These are phyloP conservation scores for Saturnispora mendoncae DNA, from an alignment of 805 yeast genomes.

Conservation along the genomic window DNA sequence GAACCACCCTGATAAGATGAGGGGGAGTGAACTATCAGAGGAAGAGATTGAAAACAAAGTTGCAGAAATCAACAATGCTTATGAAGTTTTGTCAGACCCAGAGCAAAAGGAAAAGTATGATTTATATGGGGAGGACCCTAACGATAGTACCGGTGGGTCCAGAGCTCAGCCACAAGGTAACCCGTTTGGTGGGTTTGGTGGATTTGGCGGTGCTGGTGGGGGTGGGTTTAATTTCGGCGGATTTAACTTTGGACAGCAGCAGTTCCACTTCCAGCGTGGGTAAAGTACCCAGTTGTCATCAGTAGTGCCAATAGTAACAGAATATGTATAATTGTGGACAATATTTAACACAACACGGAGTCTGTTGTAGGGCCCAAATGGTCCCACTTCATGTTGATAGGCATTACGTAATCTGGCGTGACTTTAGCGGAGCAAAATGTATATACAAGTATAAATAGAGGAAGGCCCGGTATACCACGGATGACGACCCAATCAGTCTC, in stretches of 20 bases:
- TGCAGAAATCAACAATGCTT: conserved; percentile 90
- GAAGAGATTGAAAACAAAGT: conserved; percentile 73
- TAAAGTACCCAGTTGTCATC: too few species aligned
- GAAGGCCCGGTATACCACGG: too few species aligned
- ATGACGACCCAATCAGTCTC: too few species aligned
- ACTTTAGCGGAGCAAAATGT: conserved; percentile 8
- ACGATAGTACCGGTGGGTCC: conserved; percentile 15
- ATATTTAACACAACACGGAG: too few species aligned
- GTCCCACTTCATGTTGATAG: conserved; percentile 7
- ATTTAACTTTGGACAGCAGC: conserved; percentile 7
- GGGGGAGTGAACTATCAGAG: conserved; percentile 47
- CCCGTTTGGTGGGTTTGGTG: conserved; percentile 9
- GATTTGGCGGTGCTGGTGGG: conserved; percentile 9
- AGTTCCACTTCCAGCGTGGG: neutral
- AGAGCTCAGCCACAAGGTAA: conserved; percentile 5
- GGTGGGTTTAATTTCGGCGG: conserved; percentile 8
- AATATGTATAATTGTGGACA: too few species aligned
- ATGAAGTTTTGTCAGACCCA: conserved; percentile 69
- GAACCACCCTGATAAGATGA: conserved; percentile 89
- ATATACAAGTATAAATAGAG: neutral
- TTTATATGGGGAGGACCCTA: conserved; percentile 22
- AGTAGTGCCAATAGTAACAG: neutral
- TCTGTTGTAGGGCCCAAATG: neutral
- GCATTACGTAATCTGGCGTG: conserved; percentile 11
- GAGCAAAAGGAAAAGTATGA: conserved; percentile 62